Conservation (phyloP, 768 basidiomycete species). For the Scleroderma bovista region DNA sequence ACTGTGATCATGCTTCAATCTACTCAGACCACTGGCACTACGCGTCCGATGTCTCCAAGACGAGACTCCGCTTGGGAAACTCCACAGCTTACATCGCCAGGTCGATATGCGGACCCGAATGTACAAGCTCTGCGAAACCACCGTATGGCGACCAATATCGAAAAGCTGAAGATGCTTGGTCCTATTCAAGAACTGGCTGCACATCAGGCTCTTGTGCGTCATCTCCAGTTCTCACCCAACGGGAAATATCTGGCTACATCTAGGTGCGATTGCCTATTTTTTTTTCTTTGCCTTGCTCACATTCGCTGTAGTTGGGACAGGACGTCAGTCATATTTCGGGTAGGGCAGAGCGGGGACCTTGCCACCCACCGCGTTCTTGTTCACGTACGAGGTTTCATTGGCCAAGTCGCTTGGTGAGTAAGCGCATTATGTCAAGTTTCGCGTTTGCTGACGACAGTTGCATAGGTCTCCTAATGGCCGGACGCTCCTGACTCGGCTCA, state of each 20-base stretch:
- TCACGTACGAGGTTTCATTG: constrained; percentile 48
- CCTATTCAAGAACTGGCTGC: constrained; percentile 38
- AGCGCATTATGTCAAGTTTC: background rate
- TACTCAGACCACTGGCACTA: constrained; percentile 7
- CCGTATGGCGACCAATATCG: constrained; percentile 36
- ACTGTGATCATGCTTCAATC: constrained; percentile 42
- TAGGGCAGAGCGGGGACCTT: constrained; percentile 36
- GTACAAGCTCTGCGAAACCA: constrained; percentile 33
- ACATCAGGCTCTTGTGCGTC: constrained; percentile 47
- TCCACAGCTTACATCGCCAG: constrained; percentile 25
- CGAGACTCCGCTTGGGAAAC: constrained; percentile 26
- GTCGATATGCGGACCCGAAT: constrained; percentile 28
- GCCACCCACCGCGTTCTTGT: constrained; percentile 43
- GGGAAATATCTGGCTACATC: constrained; percentile 51
- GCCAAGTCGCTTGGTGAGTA: constrained; percentile 47
- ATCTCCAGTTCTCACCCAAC: constrained; percentile 52
- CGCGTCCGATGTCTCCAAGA: constrained; percentile 27
- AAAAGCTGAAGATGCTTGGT: constrained; percentile 36
- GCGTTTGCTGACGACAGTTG: constrained; percentile 2
- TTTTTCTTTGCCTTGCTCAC: constrained; percentile 5
- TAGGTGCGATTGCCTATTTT: constrained; percentile 28
- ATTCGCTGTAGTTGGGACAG: constrained; percentile 39
- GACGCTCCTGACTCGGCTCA: constrained; percentile 42
- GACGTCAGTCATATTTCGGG: constrained; percentile 45
- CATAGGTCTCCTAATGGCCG: constrained; percentile 44